Evolutionary conservation across 2,329 filamentous ascomycete genomes (phyloP), one percentile per base, ranked within the genome.

Genomic region (Aspergillus glaucus): DNA sequence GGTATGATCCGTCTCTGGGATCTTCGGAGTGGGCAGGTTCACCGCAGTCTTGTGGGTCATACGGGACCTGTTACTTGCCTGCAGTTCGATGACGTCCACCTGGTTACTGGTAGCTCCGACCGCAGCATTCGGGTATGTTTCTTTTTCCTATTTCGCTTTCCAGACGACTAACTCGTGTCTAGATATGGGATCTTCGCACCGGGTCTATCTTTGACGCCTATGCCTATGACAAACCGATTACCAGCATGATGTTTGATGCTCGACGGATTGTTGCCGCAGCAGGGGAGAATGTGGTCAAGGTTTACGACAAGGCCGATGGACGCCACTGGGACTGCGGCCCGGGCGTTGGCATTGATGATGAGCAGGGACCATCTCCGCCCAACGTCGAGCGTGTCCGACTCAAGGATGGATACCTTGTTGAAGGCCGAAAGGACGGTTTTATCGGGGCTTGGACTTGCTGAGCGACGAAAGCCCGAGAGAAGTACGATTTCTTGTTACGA

Each of bases 131-230:
- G 93, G 73, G 92, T 97, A 79, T 80, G 89, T 62, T 50, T 54
- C 24, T 32, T 44, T 49, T 21, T 26, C n/a, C 32, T 14, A 15
- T 19, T 40, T 43, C 19, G 19, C 22, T 36, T 43, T 6, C n/a
- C n/a, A 10, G 4, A 34, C 30, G 28, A 43, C 44, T 47, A 61
- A 57, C 70, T 61, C 39, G 26, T 36, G 30, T 49, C 45, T 63
- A 97, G 91, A 97, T 98, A 65, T 98, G 93, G 93, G 93, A 98
- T 71, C 85, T 98, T 49, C 87, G 93, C 47, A 97, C 90, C 10
- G 93, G 93, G 42, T 91, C 90, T 30, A 96, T 98, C 59, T 87
- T 87, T 67, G 93, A 98, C 67, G 93, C 92, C 15, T 98, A 91
- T 68, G 93, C 92, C 19, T 98, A 97, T 71, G 91, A 97, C 63